Base-by-base conservation (phyloP, 2,329 filamentous ascomycete genomes). In the Penicillium sp. region DNA sequence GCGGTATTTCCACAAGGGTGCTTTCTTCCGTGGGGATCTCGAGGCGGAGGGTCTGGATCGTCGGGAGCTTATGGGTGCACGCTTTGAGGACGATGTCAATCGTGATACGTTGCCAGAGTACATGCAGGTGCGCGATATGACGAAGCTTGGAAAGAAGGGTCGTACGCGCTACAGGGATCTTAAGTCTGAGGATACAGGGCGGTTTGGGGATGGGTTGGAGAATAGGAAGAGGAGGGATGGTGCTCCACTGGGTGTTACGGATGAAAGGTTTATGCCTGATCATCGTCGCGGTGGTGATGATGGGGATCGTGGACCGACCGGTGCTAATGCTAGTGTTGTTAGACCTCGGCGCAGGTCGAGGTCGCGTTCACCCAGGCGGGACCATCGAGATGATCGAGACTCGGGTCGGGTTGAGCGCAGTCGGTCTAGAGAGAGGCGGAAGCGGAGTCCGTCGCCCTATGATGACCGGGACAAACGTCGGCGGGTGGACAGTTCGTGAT, bases 1-100 rank as follows among this genome's bases (percentile, higher is more conserved):
- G 70, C 91, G 92, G 71, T 99, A 97, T 77, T 92, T 90, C 75
- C 94, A 99, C 80, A 93, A 92, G 77, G 94, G 94, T 46, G 94
- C 94, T 16, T 99, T 97, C 78, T 97, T 90, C 79, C 89, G 88
- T 63, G 90, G 92, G 50, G 89, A 95, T 65, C 82, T 87, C 49
- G 85, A 87, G 64, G 85, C 85, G 16, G 85, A 89, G 60, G 90
- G 90, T 0, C 78, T 97, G 43, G 86, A 89, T 60, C 83, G 87
- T 69, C 82, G 94, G 44, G 90, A 97, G 69, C 81, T 97, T 61
- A 96, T 96, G 85, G 92, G 92, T 14, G 84, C 88, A 2, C 80
- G 84, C 48, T 95, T 94, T 64, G 86, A 83, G 47, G 93, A 97
- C 71, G 91, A 97, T 59, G 85, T 93, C 57, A 90, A 96, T 67